Evolutionary conservation across 345 rosid species (phyloP), one percentile per base, ranked within the genome.

Genomic region (Abelmoschus esculentus): DNA sequence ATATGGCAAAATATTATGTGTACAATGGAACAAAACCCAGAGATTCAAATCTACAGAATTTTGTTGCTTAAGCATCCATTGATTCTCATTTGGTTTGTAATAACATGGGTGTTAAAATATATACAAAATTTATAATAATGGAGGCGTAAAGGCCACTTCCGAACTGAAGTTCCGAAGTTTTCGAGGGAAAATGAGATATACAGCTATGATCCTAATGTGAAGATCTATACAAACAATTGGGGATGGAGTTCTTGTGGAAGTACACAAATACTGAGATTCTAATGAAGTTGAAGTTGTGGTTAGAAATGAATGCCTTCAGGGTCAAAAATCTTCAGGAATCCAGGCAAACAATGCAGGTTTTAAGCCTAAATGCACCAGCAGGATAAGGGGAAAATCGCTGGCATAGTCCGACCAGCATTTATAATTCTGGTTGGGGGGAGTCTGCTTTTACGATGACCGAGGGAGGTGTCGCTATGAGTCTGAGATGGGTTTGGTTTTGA

Each of bases 401-500:
- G 81, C 18, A 11, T 19, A 11, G 34, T 69, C 70, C 70, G 14
- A 44, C 62, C 71, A 46, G 34, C 52, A 57, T 31, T 14, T 49
- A 52, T 40, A 49, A 32, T 72, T 29, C 61, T 36, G 12, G 9
- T 47, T 70, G 26, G 26, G 26, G 26, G 26, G 26, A 22, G 65
- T 19, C 44, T 26, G 19, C 46, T 34, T 54, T 14, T 69, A 6
- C 3, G 66, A 40, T 44, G 34, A 56, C 4, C 12, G 68, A 70
- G n/a, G 19, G 19, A 34, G 11, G 26, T 22, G 22, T 18, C 15
- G 57, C 54, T 66, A 74, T 17, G 84, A 74, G 67, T 68, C 80
- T 9, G 80, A 50, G 61, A 69, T 69, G 2, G 89, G 86, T 59
- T 89, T 83, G 44, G 79, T 62, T 76, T 79, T 79, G 78, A 95